phyloP scores from a whole-genome alignment of 176 grass and related monocot species.

The Musa itinerans region DNA sequence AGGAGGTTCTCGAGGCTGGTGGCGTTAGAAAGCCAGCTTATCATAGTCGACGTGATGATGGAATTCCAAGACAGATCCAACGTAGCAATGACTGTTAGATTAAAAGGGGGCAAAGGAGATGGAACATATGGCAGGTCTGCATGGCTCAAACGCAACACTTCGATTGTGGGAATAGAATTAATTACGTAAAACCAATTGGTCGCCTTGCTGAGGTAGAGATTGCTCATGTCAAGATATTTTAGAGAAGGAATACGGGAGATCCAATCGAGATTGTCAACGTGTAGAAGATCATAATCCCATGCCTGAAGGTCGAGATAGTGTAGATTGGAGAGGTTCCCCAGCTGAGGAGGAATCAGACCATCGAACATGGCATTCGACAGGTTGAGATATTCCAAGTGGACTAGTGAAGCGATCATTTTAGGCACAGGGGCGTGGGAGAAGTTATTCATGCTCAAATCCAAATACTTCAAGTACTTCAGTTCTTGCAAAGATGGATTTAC shows the following conservation, averaged over 20 bases:
- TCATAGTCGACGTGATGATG: no score
- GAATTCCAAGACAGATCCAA: no score
- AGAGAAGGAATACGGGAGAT: background rate
- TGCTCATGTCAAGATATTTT: background rate
- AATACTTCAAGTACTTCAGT: slow-evolving; percentile 7
- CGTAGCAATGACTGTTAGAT: no score
- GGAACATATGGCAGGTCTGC: no score
- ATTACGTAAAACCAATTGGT: background rate
- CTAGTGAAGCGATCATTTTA: slow-evolving; percentile 9
- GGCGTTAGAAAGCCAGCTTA: no score
- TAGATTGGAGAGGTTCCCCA: slow-evolving; percentile 27
- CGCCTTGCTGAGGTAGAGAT: no score
- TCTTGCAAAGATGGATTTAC: slow-evolving; percentile 8
- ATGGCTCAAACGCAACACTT: background rate
- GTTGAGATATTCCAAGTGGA: slow-evolving; percentile 16
- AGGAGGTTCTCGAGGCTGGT: no score
- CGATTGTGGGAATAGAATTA: background rate
- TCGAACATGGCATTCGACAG: slow-evolving; percentile 9
- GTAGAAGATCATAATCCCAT: no score
- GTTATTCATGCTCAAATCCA: slow-evolving; percentile 29
- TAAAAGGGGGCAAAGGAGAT: no score
- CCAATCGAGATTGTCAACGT: background rate
- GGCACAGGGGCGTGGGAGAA: slow-evolving; percentile 17
- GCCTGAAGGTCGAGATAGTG: slow-evolving; percentile 11
- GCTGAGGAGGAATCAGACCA: slow-evolving; percentile 24